Evolutionary conservation across 228 moss, liverwort and hornwort species (phyloP), one percentile per base, ranked within the genome.

Genomic region (Sphagnum fallax): DNA sequence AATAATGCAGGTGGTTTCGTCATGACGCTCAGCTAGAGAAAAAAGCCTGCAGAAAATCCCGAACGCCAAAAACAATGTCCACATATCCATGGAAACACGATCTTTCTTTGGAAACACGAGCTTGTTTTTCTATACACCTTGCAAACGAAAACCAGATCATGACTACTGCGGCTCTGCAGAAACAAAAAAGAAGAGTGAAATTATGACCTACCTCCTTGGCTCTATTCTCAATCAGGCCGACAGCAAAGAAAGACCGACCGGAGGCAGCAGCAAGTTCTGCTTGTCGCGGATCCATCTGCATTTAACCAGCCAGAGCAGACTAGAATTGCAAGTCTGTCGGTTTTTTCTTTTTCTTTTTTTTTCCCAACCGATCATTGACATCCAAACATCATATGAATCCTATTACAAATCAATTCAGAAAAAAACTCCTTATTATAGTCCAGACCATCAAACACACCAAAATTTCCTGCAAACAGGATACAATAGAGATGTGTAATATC

Each of bases 211-310:
- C 94, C 84, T 96, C 92, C 68, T 89, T 89, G 49, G 85, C 91
- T 65, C 92, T 85, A 63, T 93, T 93, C 76, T 91, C 91, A 48
- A 96, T 96, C 12, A 96, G 65, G 49, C 81, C 86, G 14, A 96
- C 77, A 58, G 86, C 84, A 9, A 76, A 88, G 51, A 78, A 78
- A 64, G 76, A 70, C 50, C 77, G 51, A 52, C 69, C 74, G 51
- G 80, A 77, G 55, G 9, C 55, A 8, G 55, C 55, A 8, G 55
- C 55, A 32, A 32, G 32, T 32, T 32, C 32, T 32, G 32, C 32
- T 32, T 32, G 32, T 32, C 32, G 32, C 32, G 32, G 32, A 32
- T 32, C 32, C 32, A 32, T 32, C 32, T 32, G 32, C 32, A 32
- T 32, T 32, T 3, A 32, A 32, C 32, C 2, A 32, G 32, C 32